Evolutionary conservation across 768 basidiomycete species (phyloP), one percentile per base, ranked within the genome.

Genomic region (Melanogaster broomeanus): DNA sequence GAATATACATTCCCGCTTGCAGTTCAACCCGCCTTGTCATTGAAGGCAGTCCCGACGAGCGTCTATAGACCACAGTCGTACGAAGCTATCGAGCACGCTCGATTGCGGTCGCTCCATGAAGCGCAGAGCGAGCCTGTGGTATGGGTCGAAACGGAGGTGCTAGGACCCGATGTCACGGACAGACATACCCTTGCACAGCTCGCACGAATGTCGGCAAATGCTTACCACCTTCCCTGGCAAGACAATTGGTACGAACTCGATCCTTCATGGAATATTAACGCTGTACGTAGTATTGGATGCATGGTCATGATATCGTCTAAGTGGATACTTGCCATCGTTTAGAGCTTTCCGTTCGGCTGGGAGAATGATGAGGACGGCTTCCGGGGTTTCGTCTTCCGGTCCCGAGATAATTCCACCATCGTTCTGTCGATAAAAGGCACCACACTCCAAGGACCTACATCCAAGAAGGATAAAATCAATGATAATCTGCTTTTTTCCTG

Each of bases 361-460:
- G 85, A 88, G 56, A 77, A 79, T 40, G 56, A 61, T 25, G 71
- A 77, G 13, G 79, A 90, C 57, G 93, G 93, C 4, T 88, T 98
- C 60, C 81, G 95, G 45, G 96, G 94, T 6, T 93, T 94, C 63
- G 87, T 96, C 42, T 96, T 96, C 61, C 73, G 85, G 37, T 83
- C 87, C 12, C 77, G 79, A 11, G 83, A 86, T 64, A 93, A 96
- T 64, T 78, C 83, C 10, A 95, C 91, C 0, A 77, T 93, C 52
- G 79, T 98, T 10, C 78, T 98, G 27, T 82, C 92, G 39, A 90
- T 98, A 69, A 98, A 98, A 63, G 87, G 87, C 35, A 98, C 95
- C 0, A 92, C 91, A 0, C 68, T 94, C 0, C 80, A 81, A 56
- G 93, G 93, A 3, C 84, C 87, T 13, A 96, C 96, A 12, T 89